A percentile compares a stretch with the other conserved stretches of the same genome.
phyloP scores from a whole-genome alignment of 306 rosid species.

The Begonia masoniana region DNA sequence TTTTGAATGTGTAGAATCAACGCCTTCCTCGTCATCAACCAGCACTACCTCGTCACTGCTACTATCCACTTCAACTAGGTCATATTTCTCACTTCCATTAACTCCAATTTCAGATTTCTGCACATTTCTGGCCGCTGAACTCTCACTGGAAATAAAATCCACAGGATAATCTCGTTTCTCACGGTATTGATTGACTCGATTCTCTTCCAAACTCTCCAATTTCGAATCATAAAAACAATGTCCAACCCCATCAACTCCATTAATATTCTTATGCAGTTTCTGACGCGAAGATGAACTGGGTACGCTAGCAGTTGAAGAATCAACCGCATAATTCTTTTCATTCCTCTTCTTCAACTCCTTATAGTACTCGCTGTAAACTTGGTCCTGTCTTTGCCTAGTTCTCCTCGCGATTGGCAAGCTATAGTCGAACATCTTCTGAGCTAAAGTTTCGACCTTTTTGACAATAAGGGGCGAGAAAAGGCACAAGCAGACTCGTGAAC shows the following conservation, averaged over 20 bases:
- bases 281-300: background rate
- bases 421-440: conserved; percentile 3
- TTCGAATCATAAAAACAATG: background rate
- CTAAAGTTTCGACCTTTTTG: background rate
- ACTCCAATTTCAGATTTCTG: background rate
- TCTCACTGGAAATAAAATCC: conserved; percentile 4
- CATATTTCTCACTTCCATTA: background rate
- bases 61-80: background rate
- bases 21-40: conserved; percentile 5
- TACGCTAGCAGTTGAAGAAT: background rate
- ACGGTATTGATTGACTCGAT: background rate
- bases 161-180: conserved; percentile 2
- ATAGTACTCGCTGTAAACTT: background rate
- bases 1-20: conserved; percentile 8
- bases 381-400: conserved; percentile 11
- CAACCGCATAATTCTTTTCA: conserved; percentile 2
- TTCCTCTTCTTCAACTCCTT: conserved; percentile 4
- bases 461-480: background rate
- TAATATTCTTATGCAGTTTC: background rate
- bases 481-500: too few species aligned
- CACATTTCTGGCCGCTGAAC: conserved; percentile 9
- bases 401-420: conserved; percentile 11
- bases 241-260: background rate
- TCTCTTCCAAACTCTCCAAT: conserved; percentile 4
- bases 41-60: conserved; percentile 7